phyloP scores from a whole-genome alignment of 345 rosid genomes.

The Pugionium cornutum region DNA sequence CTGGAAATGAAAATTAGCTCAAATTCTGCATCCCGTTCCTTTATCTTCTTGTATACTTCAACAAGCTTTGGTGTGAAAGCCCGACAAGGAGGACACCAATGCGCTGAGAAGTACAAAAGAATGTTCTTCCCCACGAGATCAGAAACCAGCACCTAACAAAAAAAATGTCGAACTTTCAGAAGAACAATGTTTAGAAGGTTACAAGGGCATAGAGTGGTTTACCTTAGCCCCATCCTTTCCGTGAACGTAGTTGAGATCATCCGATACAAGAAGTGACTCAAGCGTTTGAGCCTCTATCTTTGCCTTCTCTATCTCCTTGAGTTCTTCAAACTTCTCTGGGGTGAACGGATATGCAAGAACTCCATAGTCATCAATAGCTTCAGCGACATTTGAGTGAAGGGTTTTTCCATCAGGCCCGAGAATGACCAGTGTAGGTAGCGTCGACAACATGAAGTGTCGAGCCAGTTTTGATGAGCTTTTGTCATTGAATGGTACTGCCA shows the following conservation, averaged over 20 bases:
- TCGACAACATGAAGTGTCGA: constrained; percentile 54
- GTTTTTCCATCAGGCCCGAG: constrained; percentile 77
- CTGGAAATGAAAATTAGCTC: constrained; percentile 68
- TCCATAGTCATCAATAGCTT: constrained; percentile 64
- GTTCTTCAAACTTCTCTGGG: constrained; percentile 61
- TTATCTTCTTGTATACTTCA: constrained; percentile 59
- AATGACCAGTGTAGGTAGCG: constrained; percentile 60
- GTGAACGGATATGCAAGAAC: constrained; percentile 66
- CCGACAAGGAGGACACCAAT: constrained; percentile 67
- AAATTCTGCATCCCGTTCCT: constrained; percentile 50
- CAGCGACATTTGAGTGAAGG: constrained; percentile 53
- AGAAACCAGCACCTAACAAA: constrained; percentile 53
- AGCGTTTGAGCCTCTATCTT: constrained; percentile 58
- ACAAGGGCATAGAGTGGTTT: constrained; percentile 16
- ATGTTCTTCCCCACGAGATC: constrained; percentile 66
- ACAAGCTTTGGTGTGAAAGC: constrained; percentile 64
- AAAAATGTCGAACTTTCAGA: neutral
- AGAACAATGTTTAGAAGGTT: constrained; percentile 1
- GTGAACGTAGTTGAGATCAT: constrained; percentile 59
- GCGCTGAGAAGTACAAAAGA: constrained; percentile 73
- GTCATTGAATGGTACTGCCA: constrained; percentile 66
- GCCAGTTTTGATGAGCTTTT: constrained; percentile 48
- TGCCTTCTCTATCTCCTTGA: constrained; percentile 54
- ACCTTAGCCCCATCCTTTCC: constrained; percentile 60
- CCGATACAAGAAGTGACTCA: constrained; percentile 58